These are phyloP conservation scores for Leishmania turanica DNA, from an alignment of 208 protist species.

Conservation along the genomic window DNA sequence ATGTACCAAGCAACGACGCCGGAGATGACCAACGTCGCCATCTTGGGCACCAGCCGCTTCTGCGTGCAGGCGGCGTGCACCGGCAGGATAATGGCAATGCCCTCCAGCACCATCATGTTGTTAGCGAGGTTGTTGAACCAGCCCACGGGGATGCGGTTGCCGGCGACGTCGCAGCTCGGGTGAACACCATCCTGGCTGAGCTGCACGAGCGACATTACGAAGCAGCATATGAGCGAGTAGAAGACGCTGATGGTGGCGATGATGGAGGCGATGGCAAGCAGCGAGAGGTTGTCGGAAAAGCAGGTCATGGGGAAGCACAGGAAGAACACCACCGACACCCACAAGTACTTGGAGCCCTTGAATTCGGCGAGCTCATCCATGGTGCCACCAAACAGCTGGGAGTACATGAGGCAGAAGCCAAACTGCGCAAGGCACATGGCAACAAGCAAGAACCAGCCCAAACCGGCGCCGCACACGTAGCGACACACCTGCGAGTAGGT, in stretches of 20 bases:
- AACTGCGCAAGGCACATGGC: conserved; percentile 83
- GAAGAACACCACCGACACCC: conserved; percentile 52
- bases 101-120: conserved; percentile 83
- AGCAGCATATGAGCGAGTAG: conserved; percentile 55
- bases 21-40: conserved; percentile 54
- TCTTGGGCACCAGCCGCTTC: conserved; percentile 53
- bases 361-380: conserved; percentile 49
- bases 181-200: conserved; percentile 27
- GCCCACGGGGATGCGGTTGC: conserved; percentile 40
- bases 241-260: conserved; percentile 66
- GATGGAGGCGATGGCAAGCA: conserved; percentile 62
- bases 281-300: conserved; percentile 62
- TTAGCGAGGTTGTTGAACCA: conserved; percentile 77
- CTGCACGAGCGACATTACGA: conserved; percentile 29
- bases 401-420: conserved; percentile 88
- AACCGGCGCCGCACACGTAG: conserved; percentile 51
- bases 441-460: conserved; percentile 66
- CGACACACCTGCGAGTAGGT: conserved; percentile 76
- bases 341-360: conserved; percentile 51
- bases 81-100: conserved; percentile 72
- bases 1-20: conserved; percentile 57
- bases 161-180: conserved; percentile 26
- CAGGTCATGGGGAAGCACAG: conserved; percentile 61
- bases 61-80: conserved; percentile 69
- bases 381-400: conserved; percentile 59